Base-by-base conservation (phyloP, 108 stramenopile genomes). In the Fragilaria crotonensis region DNA sequence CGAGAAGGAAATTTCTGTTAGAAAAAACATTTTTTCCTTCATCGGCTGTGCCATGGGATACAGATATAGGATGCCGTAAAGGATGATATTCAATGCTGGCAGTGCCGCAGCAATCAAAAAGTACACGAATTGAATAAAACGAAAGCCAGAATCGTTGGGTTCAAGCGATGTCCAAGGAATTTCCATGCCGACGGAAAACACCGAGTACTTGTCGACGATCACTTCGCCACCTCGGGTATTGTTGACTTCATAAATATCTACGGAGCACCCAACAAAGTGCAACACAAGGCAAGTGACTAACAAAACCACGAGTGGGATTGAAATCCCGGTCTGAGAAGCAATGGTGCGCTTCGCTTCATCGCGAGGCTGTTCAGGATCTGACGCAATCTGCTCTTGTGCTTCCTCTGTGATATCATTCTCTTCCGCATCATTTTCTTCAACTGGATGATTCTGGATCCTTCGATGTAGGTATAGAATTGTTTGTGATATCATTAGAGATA, bases 71-170 rank as follows among this genome's bases (percentile, higher is more conserved):
- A 70, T 62, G 26, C 71, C 33, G 41, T 85, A 69, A 2, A 66
- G 60, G 0, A 75, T 4, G 27, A 84, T 69, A 62, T 79, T 84
- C 21, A 71, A 58, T 1, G 89, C 30, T 17, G 93, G 93, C 81
- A 85, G 76, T 30, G 61, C 82, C 26, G 91, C 44, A 3, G 71
- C 81, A 28, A 87, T 84, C 55, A 84, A 71, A 71, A 89, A 90
- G 68, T 80, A 94, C 53, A 69, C 59, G 19, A 73, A 64, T 57
- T 89, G 85, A 31, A 90, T 66, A 62, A 70, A 88, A 1, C 70
- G 55, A 46, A 80, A 65, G 27, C 83, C 84, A 33, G 69, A 65
- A 54, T 61, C 61, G 3, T 70, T 66, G n/a, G 66, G 45, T 54
- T 81, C 70, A 32, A 73, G 52, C 4, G 73, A 62, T 45, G 75